Base-by-base conservation (phyloP, 805 yeast genomes). In the Wickerhamomyces sydowiorum region DNA sequence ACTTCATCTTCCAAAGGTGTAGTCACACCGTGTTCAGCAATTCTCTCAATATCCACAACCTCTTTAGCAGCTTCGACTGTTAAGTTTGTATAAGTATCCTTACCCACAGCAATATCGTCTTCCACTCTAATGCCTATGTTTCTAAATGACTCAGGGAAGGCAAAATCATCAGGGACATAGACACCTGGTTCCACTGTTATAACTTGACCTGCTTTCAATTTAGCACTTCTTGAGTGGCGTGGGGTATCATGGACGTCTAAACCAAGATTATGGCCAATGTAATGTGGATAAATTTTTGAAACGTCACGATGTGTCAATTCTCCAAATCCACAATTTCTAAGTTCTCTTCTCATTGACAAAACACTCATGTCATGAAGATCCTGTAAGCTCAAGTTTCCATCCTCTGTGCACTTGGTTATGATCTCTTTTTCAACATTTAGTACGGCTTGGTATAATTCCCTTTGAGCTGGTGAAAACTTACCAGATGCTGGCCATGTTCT, bases 141-240 rank as follows among this genome's bases (percentile, higher is more conserved):
- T 55, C 86, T 82, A 66, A 77, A 91, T 52, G 78, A 78, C 47
- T 75, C 70, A 19, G 99, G 98, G 73, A 82, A 91, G 44, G 67
- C 69, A 21, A 57, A 51, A 41, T 75, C 79, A 50, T 75, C 70
- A 1, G 99, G 98, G 34, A 95, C 76, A 59, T 93, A 93, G 23
- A 93, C 73, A 22, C 99, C 99, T 0, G 99, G 99, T 60, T 95
- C 99, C 20, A 95, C 79, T 2, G 99, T 93, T 37, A 93, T 70
- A 4, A 91, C 97, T 58, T 88, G 95, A 19, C 90, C 90, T 18
- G 69, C 67, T 36, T 63, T 64, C 37, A 93, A 59, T 25, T 66
- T 65, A 19, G 72, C 69, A 42, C 66, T 67, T 48, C 88, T 71
- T 3, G 91, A 74, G 31, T 70, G 72, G 3, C 70, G 61, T 5